phyloP scores from a whole-genome alignment of 805 yeast species.

The Priceomyces castillae region DNA sequence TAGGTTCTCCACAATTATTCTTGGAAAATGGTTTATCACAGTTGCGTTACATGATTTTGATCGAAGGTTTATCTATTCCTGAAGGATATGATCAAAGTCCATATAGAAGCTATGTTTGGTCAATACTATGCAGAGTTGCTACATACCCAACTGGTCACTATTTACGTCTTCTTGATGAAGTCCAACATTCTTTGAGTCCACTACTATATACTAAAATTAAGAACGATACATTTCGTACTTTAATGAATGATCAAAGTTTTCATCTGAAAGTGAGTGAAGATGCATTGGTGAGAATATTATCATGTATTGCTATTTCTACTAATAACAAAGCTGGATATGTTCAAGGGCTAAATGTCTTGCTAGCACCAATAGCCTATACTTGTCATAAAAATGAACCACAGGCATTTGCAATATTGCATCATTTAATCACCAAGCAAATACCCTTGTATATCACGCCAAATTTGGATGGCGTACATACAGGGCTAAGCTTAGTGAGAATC shows the following conservation, averaged over 20 bases:
- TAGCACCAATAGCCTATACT: slow-evolving; percentile 79
- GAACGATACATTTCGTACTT: slow-evolving; percentile 83
- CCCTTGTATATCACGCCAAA: slow-evolving; percentile 79
- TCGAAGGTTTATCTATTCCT: slow-evolving; percentile 41
- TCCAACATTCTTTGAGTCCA: slow-evolving; percentile 46
- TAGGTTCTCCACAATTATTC: slow-evolving; percentile 34
- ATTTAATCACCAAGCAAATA: slow-evolving; percentile 58
- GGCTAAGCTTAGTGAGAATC: slow-evolving; percentile 67
- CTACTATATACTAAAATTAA: slow-evolving; percentile 65
- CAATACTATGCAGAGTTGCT: slow-evolving; percentile 64
- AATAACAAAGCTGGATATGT: slow-evolving; percentile 53
- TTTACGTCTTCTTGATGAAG: slow-evolving; percentile 47
- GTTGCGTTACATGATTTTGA: slow-evolving; percentile 36
- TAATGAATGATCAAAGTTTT: slow-evolving; percentile 69
- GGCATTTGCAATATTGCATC: slow-evolving; percentile 70
- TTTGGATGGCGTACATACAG: slow-evolving; percentile 78
- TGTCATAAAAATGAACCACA: slow-evolving; percentile 76
- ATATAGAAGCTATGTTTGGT: slow-evolving; percentile 77
- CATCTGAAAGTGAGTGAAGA: slow-evolving; percentile 66
- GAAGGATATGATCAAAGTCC: slow-evolving; percentile 55
- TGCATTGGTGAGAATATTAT: slow-evolving; percentile 62
- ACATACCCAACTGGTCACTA: slow-evolving; percentile 58
- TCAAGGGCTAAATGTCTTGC: slow-evolving; percentile 87
- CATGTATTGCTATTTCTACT: slow-evolving; percentile 61
- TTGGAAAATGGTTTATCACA: slow-evolving; percentile 35